phyloP scores from a whole-genome alignment of 2,329 filamentous ascomycete species.

The Plectosphaerella cucumerina region DNA sequence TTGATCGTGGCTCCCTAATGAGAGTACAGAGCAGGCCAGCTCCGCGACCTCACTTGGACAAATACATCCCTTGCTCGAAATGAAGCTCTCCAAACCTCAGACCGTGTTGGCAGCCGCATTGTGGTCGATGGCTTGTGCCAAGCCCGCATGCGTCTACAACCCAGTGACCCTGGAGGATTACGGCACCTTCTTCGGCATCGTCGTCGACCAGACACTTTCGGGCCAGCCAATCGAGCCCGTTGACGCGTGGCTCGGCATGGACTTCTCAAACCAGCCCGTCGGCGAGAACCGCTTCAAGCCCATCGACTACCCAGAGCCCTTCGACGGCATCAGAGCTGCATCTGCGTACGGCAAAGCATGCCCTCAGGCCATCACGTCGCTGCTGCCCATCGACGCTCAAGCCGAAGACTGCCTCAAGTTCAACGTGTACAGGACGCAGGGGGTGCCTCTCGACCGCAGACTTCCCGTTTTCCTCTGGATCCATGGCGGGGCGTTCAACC shows the following conservation, averaged over 20 bases:
- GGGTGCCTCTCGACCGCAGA: slow-evolving; percentile 1
- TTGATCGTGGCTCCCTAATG: no score
- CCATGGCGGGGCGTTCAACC: slow-evolving; percentile 6
- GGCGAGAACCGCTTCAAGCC: slow-evolving; percentile 35
- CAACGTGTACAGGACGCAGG: slow-evolving; percentile 7
- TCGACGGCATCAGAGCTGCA: slow-evolving; percentile 33
- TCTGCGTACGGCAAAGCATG: slow-evolving; percentile 35
- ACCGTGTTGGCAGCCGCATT: no score
- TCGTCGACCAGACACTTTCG: slow-evolving; percentile 23
- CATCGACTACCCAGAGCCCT: slow-evolving; percentile 32
- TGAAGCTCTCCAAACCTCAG: no score
- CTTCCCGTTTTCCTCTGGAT: slow-evolving; percentile 14
- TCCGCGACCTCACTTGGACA: no score
- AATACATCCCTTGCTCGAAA: no score
- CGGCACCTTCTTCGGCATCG: slow-evolving; percentile 33
- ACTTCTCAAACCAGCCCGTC: slow-evolving; percentile 37
- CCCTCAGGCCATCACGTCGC: slow-evolving; percentile 28
- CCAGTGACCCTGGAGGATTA: slow-evolving; percentile 28
- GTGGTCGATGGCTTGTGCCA: no score
- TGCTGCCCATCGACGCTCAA: not conserved
- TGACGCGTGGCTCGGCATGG: slow-evolving; percentile 44
- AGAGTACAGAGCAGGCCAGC: no score
- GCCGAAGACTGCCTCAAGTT: slow-evolving; percentile 9
- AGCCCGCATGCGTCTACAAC: slow-evolving; percentile 3
- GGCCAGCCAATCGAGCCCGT: slow-evolving; percentile 15